Evolutionary conservation across 2,329 filamentous ascomycete species (phyloP).

Genomic region (Fusarium equiseti): DNA sequence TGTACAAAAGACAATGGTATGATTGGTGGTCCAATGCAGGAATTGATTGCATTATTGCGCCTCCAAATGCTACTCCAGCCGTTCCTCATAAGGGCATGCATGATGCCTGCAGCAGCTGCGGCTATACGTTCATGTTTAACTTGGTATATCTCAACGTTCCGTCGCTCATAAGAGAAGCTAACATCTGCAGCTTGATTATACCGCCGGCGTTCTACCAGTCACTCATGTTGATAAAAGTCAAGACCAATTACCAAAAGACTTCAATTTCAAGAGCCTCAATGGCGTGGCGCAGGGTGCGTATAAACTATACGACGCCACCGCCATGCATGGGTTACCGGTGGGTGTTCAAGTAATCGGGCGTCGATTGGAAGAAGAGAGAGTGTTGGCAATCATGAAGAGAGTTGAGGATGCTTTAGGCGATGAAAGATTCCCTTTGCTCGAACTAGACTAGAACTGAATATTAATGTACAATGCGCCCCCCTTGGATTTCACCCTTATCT

Average conservation of each 20-base stretch:
- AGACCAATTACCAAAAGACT: conserved; percentile 73
- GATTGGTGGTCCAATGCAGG: conserved; percentile 83
- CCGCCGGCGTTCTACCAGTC: conserved; percentile 83
- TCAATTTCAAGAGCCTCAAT: conserved; percentile 75
- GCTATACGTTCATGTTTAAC: conserved; percentile 95
- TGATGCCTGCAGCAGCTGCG: conserved; percentile 85
- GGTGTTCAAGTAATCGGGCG: conserved; percentile 86
- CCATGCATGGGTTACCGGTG: conserved; percentile 90
- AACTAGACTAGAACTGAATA: conserved; percentile 56
- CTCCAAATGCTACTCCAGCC: conserved; percentile 91
- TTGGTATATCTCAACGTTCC: conserved; percentile 64
- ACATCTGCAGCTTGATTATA: conserved; percentile 79
- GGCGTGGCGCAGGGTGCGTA: conserved; percentile 86
- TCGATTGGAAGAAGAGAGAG: conserved; percentile 87
- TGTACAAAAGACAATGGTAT: conserved; percentile 82
- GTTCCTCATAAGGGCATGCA: conserved; percentile 89
- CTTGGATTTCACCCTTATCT: background rate
- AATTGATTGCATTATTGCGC: conserved; percentile 83
- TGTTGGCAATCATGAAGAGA: conserved; percentile 81
- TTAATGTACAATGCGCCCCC: background rate
- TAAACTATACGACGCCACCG: conserved; percentile 82
- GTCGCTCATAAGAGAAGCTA: background rate
- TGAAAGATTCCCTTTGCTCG: conserved; percentile 64
- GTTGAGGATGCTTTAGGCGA: conserved; percentile 79
- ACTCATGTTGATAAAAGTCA: conserved; percentile 80